phyloP scores from a whole-genome alignment of 805 yeast species.

The Osmozyma mogii region DNA sequence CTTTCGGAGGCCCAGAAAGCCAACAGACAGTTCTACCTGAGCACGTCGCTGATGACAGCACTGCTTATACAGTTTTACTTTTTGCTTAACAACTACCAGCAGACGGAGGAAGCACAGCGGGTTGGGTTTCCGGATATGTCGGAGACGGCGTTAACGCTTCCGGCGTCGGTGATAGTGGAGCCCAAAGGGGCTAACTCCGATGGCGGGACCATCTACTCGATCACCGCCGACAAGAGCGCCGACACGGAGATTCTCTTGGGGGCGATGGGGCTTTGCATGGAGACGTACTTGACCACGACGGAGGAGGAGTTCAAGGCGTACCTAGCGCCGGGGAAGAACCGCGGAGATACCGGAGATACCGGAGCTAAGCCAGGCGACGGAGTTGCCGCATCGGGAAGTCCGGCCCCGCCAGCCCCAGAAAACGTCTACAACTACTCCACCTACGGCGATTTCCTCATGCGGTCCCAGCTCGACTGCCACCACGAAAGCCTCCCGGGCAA shows the following conservation, averaged over 20 bases:
- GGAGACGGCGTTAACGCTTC: conserved; percentile 31
- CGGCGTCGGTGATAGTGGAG: conserved; percentile 52
- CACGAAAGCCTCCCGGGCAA: conserved; percentile 76
- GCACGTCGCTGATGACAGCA: conserved; percentile 85
- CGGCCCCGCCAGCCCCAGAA: conserved; percentile 5
- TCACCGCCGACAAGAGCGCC: conserved; percentile 63
- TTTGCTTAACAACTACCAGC: conserved; percentile 42
- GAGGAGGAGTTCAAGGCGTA: conserved; percentile 41
- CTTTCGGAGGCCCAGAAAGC: conserved; percentile 35
- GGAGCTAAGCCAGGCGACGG: background rate
- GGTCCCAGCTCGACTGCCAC: conserved; percentile 87
- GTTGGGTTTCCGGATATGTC: conserved; percentile 36
- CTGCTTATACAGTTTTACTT: conserved; percentile 67
- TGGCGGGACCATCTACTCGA: conserved; percentile 39
- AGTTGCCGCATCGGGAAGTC: no score
- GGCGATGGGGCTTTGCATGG: conserved; percentile 71
- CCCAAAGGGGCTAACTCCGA: conserved; percentile 29
- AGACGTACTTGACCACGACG: conserved; percentile 60
- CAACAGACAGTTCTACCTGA: conserved; percentile 49
- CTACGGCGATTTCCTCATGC: conserved; percentile 61
- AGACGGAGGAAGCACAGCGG: conserved; percentile 12
- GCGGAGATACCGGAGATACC: no score
- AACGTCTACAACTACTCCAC: conserved; percentile 63
- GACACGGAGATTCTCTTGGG: conserved; percentile 65
- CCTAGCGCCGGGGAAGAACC: conserved; percentile 12